Evolutionary conservation across 108 stramenopile species (phyloP).

Genomic region (Parietichytrium sp.): DNA sequence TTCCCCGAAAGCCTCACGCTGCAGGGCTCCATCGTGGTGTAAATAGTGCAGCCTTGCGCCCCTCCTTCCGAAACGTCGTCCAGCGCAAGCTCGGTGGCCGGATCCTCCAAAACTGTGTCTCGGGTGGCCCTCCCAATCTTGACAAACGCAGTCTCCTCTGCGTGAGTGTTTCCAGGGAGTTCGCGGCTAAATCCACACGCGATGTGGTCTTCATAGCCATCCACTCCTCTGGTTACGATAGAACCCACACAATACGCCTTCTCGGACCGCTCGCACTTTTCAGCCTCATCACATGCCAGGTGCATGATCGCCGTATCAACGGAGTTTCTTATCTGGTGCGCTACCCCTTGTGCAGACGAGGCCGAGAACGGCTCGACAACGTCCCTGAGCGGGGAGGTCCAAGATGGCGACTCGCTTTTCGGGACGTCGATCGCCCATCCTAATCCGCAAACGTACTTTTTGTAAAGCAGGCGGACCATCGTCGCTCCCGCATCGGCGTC

Average conservation of each 20-base stretch:
- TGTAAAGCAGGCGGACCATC: neutral
- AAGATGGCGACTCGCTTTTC: neutral
- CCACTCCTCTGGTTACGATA: neutral
- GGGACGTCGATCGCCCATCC: conserved; percentile 1
- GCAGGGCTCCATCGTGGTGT: conserved; percentile 44
- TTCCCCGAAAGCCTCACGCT: conserved; percentile 27
- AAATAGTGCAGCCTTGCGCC: neutral
- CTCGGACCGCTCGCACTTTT: conserved; percentile 27
- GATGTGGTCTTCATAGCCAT: neutral
- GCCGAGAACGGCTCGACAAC: too few species aligned
- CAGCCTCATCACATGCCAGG: neutral
- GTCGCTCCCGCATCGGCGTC: neutral
- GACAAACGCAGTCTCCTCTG: conserved; percentile 41
- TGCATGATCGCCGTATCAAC: neutral
- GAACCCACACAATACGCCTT: conserved; percentile 33
- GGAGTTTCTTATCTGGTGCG: too few species aligned
- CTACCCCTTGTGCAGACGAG: too few species aligned
- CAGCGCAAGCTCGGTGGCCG: neutral
- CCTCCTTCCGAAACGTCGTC: neutral
- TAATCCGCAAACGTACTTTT: neutral
- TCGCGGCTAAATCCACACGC: conserved; percentile 41
- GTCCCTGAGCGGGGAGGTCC: neutral
- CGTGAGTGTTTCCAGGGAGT: conserved; percentile 44
- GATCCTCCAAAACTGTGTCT: neutral
- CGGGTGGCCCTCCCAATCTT: neutral